Evolutionary conservation across 2,329 filamentous ascomycete genomes (phyloP).

Genomic region (Rutstroemia sp.): DNA sequence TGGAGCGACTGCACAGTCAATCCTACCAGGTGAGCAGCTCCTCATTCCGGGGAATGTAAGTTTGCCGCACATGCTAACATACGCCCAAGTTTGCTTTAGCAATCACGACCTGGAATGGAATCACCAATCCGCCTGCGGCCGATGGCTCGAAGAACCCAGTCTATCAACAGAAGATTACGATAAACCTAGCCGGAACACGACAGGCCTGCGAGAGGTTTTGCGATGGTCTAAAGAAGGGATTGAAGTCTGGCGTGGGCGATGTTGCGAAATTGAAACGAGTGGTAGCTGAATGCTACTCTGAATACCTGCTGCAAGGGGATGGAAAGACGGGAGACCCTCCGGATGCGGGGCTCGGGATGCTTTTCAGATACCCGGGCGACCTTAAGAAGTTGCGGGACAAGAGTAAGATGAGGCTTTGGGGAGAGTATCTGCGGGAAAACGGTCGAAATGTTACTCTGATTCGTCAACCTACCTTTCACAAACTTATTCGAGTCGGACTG

Average conservation of each 20-base stretch:
- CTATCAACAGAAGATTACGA: conserved; percentile 76
- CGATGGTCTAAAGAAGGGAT: conserved; percentile 84
- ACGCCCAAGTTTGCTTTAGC: conserved; percentile 69
- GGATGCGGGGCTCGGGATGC: conserved; percentile 87
- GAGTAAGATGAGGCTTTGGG: conserved; percentile 97
- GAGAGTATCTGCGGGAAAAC: conserved; percentile 92
- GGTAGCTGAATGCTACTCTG: conserved; percentile 81
- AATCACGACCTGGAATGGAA: conserved; percentile 88
- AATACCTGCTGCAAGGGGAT: conserved; percentile 64
- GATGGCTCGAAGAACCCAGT: conserved; percentile 39
- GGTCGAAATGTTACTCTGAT: conserved; percentile 88
- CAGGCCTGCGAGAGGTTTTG: conserved; percentile 92
- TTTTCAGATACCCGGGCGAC: conserved; percentile 93
- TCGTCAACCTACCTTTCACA: conserved; percentile 94
- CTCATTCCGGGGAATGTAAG: background rate
- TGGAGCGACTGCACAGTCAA: conserved; percentile 88
- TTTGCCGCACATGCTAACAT: conserved; percentile 17
- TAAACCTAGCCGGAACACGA: conserved; percentile 83
- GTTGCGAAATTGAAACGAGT: conserved; percentile 79
- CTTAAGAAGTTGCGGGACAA: conserved; percentile 86
- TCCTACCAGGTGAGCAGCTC: conserved; percentile 57
- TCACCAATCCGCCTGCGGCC: conserved; percentile 39
- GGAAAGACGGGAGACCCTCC: conserved; percentile 60
- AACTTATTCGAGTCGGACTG: conserved; percentile 88
- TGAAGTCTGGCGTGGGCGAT: conserved; percentile 80